phyloP scores from a whole-genome alignment of 1,284 basidiomycete genomes.

The Veloporphyrellus conicus region DNA sequence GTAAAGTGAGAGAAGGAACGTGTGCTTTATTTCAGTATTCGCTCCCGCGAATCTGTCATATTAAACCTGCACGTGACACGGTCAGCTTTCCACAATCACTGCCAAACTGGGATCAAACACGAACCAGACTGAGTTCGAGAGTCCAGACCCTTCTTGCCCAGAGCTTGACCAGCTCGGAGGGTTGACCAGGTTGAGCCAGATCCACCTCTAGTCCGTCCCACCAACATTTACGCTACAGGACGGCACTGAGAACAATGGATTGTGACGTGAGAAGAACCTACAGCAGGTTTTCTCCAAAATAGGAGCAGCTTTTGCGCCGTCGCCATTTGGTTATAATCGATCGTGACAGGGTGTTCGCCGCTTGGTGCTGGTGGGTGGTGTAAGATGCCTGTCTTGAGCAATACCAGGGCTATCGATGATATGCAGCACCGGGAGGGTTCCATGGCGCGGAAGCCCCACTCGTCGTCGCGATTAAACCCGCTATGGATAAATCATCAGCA shows the following conservation, averaged over 20 bases:
- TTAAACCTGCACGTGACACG: constrained; percentile 18
- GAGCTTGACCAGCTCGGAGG: constrained; percentile 68
- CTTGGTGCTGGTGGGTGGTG: constrained; percentile 53
- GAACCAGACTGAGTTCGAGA: constrained; percentile 88
- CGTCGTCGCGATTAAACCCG: constrained; percentile 93
- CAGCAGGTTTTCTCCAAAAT: constrained; percentile 99
- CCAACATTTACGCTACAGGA: constrained; percentile 90
- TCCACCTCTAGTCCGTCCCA: constrained; percentile 97
- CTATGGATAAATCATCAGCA: constrained; percentile 40
- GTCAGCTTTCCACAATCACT: neutral
- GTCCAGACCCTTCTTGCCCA: constrained; percentile 99
- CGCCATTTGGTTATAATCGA: constrained; percentile 91
- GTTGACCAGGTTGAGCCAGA: constrained; percentile 54
- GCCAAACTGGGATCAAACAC: constrained; percentile 32
- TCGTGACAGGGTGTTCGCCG: constrained; percentile 63
- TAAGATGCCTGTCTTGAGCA: constrained; percentile 94
- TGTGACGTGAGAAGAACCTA: constrained; percentile 42
- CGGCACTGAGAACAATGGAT: neutral
- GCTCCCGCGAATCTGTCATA: neutral
- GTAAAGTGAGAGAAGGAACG: constrained; percentile 15
- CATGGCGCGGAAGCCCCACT: constrained; percentile 94
- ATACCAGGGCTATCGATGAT: constrained; percentile 93
- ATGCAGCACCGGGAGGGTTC: constrained; percentile 97
- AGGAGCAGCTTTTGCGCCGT: constrained; percentile 96
- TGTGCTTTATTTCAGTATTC: neutral